Base-by-base conservation (phyloP, 129 eudicot genomes). In the Scalesia atractyloides region DNA sequence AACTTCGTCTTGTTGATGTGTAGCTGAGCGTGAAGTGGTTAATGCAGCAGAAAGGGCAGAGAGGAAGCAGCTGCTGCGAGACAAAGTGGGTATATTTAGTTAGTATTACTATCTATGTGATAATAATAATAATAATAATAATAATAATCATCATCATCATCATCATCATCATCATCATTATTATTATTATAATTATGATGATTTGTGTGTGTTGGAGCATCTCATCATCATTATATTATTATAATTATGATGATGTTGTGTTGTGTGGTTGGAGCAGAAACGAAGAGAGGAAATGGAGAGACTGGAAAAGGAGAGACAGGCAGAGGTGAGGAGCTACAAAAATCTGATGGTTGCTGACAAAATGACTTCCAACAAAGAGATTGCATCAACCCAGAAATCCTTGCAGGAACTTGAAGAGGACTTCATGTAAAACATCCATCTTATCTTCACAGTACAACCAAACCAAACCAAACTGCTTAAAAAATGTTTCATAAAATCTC, bases 271-370 rank as follows among this genome's bases (percentile, higher is more conserved):
- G 30, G 13, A 5, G 47, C 89, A 93, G 98, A 93, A 93, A 84
- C 87, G 98, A 13, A 80, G 92, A 2, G 98, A 93, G 76, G 98
- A 93, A 56, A 82, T 93, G 82, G 96, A 89, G 48, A 89, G 89
- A 79, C 84, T 93, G 30, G 98, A 93, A 69, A 93, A 89, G 78
- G 98, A 93, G 82, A 82, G 84, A 70, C 98, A 93, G 68, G 86
- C 92, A 9, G 98, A 93, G 56, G 56, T 85, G 3, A 82, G 98
- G 84, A 93, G 98, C 96, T 93, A 93, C 90, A 93, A 93, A 70
- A 89, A 93, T 73, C 83, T 93, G 84, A 93, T 93, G 98, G 96
- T 89, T 24, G 91, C 98, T 62, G 98, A 89, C 77, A 93, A 93
- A 79, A 93, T 93, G 98, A 93, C 97, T 4, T 93, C 98, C 39